phyloP scores from a whole-genome alignment of 1,139 yeast species.

The Wickerhamomyces sp. region DNA sequence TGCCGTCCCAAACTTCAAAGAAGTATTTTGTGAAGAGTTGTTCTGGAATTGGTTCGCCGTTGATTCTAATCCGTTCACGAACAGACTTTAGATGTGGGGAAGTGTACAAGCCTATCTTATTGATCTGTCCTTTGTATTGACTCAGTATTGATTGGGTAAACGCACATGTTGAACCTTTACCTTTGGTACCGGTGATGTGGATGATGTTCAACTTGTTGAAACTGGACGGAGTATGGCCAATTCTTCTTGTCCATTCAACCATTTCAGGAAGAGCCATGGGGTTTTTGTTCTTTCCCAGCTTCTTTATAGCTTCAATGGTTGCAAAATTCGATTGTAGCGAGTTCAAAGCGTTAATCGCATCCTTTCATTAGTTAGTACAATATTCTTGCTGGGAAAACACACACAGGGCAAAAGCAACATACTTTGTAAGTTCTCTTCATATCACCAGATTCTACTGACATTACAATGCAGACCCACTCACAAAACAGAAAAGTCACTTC shows the following conservation, averaged over 20 bases:
- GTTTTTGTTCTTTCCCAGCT: conserved; percentile 65
- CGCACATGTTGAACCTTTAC: conserved; percentile 97
- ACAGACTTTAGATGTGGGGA: conserved; percentile 95
- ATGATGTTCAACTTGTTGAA: conserved; percentile 72
- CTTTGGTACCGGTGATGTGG: conserved; percentile 97
- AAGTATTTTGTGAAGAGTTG: conserved; percentile 80
- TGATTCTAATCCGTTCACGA: conserved; percentile 84
- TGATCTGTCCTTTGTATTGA: conserved; percentile 44
- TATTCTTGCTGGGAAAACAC: neutral
- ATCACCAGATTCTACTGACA: neutral
- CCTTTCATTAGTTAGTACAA: conserved; percentile 26
- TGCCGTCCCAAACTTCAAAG: conserved; percentile 87
- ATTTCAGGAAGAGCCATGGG: conserved; percentile 79
- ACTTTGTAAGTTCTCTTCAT: conserved; percentile 1
- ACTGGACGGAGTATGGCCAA: conserved; percentile 72
- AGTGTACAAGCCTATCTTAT: conserved; percentile 82
- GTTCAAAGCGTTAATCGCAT: conserved; percentile 82
- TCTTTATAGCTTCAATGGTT: conserved; percentile 75
- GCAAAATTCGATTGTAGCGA: conserved; percentile 89
- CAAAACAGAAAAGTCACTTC: no score
- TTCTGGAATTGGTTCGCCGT: conserved; percentile 82
- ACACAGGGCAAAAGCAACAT: neutral
- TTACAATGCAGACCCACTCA: no score
- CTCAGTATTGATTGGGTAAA: conserved; percentile 77
- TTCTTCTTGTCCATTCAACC: conserved; percentile 83